Conservation (phyloP, 192 early-diverging fungal genomes). For the Mortierella hygrophila region DNA sequence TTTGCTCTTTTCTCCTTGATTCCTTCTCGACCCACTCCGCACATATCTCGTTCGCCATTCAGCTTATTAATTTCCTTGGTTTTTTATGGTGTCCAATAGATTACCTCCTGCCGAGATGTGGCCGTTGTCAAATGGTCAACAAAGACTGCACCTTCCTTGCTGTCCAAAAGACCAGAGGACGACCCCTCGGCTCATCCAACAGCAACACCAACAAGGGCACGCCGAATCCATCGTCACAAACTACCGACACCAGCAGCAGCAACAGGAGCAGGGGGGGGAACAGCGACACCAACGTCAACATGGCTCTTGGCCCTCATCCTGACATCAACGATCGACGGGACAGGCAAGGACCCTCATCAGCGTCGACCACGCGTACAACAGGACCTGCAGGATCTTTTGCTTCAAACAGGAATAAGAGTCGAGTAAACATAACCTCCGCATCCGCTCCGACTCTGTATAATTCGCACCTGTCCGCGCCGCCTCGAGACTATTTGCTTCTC, state of each 20-base stretch:
- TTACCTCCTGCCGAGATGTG: not conserved
- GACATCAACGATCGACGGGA: not conserved
- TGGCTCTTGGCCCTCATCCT: not conserved
- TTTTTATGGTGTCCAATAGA: not conserved
- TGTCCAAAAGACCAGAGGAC: not conserved
- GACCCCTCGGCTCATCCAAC: not conserved
- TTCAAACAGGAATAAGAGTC: not conserved
- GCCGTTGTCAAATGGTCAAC: slow-evolving; percentile 1
- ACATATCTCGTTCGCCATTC: not conserved
- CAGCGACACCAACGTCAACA: not conserved
- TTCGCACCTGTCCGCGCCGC: not conserved
- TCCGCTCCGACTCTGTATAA: not conserved
- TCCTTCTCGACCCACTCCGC: not conserved
- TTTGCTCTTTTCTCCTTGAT: not conserved
- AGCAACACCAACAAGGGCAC: not conserved
- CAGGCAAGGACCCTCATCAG: not conserved
- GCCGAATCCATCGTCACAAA: not conserved
- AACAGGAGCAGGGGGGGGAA: not conserved
- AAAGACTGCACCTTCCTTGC: not conserved
- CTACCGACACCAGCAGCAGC: not conserved
- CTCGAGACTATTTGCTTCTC: not conserved
- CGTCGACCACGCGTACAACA: not conserved
- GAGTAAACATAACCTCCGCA: not conserved
- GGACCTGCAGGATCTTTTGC: not conserved
- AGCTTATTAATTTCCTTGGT: not conserved